Conservation (phyloP, 1,139 yeast species). For the Suhomyces kunorum region DNA sequence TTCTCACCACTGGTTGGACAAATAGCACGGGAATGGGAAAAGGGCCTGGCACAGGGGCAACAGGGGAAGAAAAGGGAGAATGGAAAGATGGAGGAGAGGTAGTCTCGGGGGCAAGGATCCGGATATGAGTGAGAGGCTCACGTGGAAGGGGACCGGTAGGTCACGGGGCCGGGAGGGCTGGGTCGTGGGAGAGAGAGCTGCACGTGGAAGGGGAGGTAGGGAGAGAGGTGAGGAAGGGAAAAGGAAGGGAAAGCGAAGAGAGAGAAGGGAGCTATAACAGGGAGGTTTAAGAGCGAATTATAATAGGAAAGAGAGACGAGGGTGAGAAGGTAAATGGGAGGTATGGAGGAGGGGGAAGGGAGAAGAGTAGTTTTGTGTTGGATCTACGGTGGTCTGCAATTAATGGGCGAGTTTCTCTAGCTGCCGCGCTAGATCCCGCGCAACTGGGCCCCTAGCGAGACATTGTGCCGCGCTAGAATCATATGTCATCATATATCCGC, state of each 20-base stretch:
- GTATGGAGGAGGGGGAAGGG: neutral
- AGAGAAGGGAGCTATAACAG: neutral
- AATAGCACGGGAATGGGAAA: neutral
- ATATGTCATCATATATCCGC: too few relatives aligned
- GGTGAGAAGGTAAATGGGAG: neutral
- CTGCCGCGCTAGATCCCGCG: too few relatives aligned
- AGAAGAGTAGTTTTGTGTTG: neutral
- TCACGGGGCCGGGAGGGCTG: constrained; percentile 2
- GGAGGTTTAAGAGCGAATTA: too few relatives aligned
- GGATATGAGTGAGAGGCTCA: constrained; percentile 9
- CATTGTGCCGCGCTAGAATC: too few relatives aligned
- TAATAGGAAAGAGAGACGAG: neutral
- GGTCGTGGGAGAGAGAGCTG: constrained; percentile 1
- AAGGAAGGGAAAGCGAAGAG: neutral
- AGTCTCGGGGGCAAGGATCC: constrained; percentile 11
- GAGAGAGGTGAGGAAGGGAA: neutral
- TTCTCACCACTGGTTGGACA: constrained; percentile 3
- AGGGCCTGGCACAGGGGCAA: neutral
- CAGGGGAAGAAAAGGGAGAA: neutral
- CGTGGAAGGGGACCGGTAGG: constrained; percentile 6
- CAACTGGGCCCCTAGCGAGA: too few relatives aligned
- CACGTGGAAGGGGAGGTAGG: neutral
- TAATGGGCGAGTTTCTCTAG: too few relatives aligned
- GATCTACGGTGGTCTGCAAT: too few relatives aligned
- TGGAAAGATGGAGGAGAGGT: neutral